Evolutionary conservation across 176 grass and related monocot genomes (phyloP).

Genomic region (Hsuehochloa calcarea): DNA sequence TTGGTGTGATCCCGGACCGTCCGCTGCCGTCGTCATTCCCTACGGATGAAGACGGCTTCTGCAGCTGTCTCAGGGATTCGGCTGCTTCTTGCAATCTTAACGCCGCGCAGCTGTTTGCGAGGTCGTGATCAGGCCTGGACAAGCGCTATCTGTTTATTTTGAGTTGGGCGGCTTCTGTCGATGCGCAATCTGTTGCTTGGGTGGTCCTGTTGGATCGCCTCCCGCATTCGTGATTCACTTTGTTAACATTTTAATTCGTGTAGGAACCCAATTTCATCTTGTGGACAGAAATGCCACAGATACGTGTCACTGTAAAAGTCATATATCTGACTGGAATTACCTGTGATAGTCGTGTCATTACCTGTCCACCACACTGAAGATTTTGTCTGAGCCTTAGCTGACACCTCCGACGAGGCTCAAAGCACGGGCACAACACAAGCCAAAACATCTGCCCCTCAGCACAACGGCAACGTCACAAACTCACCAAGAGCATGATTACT

Average conservation of each 20-base stretch:
- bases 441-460: neutral
- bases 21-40: slow-evolving; percentile 64
- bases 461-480: neutral
- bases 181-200: too few species aligned
- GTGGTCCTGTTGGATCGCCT: neutral
- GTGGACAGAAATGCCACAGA: neutral
- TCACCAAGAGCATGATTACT: neutral
- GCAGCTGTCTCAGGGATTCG: slow-evolving; percentile 58
- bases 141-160: neutral
- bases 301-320: neutral
- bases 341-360: too few species aligned
- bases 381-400: too few species aligned
- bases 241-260: neutral
- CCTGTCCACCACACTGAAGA: too few species aligned
- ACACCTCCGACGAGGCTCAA: too few species aligned
- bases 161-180: neutral
- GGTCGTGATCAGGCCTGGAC: slow-evolving; percentile 26
- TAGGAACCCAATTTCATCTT: neutral
- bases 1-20: slow-evolving; percentile 70
- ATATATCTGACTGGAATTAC: too few species aligned
- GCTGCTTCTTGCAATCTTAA: slow-evolving; percentile 58
- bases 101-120: slow-evolving; percentile 50
- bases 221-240: neutral
- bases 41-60: slow-evolving; percentile 67
- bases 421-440: too few species aligned